Base-by-base conservation (phyloP, 331 rosid species). In the Acacia concinna region DNA sequence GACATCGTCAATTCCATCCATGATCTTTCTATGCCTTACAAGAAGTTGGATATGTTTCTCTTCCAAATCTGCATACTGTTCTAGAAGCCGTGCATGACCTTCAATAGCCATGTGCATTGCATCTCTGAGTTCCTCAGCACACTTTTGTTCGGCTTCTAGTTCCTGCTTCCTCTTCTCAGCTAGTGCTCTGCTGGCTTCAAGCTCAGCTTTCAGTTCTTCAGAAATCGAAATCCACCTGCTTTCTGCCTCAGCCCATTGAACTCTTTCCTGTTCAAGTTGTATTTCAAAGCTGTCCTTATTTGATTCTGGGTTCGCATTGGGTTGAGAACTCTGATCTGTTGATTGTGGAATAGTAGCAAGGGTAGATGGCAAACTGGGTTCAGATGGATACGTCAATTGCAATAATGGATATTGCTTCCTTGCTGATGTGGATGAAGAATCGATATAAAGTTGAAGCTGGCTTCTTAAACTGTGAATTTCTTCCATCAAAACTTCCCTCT, bases 31-130 rank as follows among this genome's bases (percentile, higher is more conserved):
- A 76, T 96, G 93, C 90, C 98, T 91, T 56, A 86, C 86, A 81
- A 91, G 97, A 81, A 96, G 76, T 15, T 91, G 91, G 86, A 93
- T 89, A 62, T 93, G 98, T 56, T 90, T 90, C 91, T 96, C 99
- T 89, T 96, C 97, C 92, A 96, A 90, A 86, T 96, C 99, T 40
- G 97, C 99, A 83, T 91, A 96, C 77, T 89, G 97, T 69, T 96
- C 99, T 68, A 96, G 75, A 88, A 91, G 88, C 20, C 97, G 91
- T 23, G 98, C 96, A 77, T 96, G 97, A 47, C 97, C 95, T 81
- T 89, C 90, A 86, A 96, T 88, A 51, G 99, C 99, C 85, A 87
- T 71, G 41, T 86, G 94, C 90, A 96, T 82, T 75, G 98, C 99
- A 88, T 93, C 97, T 85, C 81, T 78, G 52, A 96, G 93, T 83